Evolutionary conservation across 108 stramenopile genomes (phyloP).

Genomic region (Skeletonema grethae): DNA sequence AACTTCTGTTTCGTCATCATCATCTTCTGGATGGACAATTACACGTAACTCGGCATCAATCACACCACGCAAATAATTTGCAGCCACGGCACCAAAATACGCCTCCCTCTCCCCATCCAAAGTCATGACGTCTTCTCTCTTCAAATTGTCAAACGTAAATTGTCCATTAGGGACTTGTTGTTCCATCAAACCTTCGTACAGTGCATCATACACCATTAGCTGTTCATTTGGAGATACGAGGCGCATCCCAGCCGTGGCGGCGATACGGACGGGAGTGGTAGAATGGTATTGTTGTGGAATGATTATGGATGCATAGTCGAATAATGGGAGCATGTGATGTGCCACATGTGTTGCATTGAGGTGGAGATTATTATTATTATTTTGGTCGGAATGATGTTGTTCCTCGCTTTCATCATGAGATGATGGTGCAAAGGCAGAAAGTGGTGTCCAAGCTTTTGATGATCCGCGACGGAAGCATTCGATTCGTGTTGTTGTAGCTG

Average conservation of each 20-base stretch:
- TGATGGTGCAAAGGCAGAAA: constrained; percentile 70
- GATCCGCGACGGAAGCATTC: constrained; percentile 77
- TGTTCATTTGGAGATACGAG: constrained; percentile 64
- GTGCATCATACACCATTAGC: constrained; percentile 71
- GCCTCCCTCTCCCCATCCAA: constrained; percentile 83
- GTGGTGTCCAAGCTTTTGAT: constrained; percentile 68
- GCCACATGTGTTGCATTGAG: constrained; percentile 61
- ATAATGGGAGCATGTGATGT: constrained; percentile 78
- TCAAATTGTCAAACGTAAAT: constrained; percentile 62
- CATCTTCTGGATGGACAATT: constrained; percentile 25
- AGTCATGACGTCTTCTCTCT: constrained; percentile 70
- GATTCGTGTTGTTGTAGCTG: constrained; percentile 7
- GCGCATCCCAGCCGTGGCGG: constrained; percentile 90
- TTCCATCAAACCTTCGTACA: constrained; percentile 71
- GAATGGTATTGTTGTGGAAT: constrained; percentile 69
- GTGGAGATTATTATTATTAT: constrained; percentile 20
- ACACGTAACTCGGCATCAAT: constrained; percentile 72
- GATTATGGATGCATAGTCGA: constrained; percentile 76
- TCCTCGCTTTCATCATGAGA: constrained; percentile 20
- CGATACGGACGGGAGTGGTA: constrained; percentile 71
- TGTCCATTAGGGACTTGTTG: constrained; percentile 12
- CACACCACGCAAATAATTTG: constrained; percentile 82
- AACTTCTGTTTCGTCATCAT: constrained; percentile 3
- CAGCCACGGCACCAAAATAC: constrained; percentile 85
- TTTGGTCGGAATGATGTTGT: constrained; percentile 8